Evolutionary conservation across 208 protist species (phyloP).

Genomic region (Herpetomonas muscarum): DNA sequence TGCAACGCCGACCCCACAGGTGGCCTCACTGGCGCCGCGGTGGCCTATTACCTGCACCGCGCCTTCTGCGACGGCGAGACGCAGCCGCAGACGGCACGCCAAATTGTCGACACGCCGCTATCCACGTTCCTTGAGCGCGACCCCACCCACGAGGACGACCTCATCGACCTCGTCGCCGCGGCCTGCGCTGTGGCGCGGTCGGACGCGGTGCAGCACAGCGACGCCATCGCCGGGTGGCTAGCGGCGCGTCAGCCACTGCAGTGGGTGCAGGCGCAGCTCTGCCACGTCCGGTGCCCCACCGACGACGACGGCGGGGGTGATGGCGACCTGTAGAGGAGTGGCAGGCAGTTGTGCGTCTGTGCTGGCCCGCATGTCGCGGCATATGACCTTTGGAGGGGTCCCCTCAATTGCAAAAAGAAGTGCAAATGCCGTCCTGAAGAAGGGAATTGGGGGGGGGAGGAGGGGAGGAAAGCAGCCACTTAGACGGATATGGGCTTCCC

Average conservation of each 20-base stretch:
- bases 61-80: slow-evolving; percentile 15
- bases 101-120: slow-evolving; percentile 26
- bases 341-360: no score
- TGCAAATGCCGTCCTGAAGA: no score
- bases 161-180: slow-evolving; percentile 21
- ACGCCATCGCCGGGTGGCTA: neutral
- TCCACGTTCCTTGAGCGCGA: slow-evolving; percentile 26
- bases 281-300: slow-evolving; percentile 10
- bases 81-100: slow-evolving; percentile 27
- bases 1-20: slow-evolving; percentile 1
- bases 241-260: neutral
- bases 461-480: neutral
- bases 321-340: neutral
- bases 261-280: slow-evolving; percentile 12
- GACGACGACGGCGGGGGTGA: slow-evolving; percentile 5
- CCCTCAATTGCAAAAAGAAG: no score
- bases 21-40: slow-evolving; percentile 6
- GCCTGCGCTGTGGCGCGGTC: slow-evolving; percentile 13
- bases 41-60: slow-evolving; percentile 15
- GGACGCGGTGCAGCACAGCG: neutral
- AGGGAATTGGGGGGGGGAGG: neutral
- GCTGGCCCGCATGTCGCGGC: no score
- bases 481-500: neutral
- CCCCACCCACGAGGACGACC: slow-evolving; percentile 34
- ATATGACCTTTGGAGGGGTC: no score